Evolutionary conservation across 306 rosid species (phyloP).

Genomic region (Trifolium fragiferum): DNA sequence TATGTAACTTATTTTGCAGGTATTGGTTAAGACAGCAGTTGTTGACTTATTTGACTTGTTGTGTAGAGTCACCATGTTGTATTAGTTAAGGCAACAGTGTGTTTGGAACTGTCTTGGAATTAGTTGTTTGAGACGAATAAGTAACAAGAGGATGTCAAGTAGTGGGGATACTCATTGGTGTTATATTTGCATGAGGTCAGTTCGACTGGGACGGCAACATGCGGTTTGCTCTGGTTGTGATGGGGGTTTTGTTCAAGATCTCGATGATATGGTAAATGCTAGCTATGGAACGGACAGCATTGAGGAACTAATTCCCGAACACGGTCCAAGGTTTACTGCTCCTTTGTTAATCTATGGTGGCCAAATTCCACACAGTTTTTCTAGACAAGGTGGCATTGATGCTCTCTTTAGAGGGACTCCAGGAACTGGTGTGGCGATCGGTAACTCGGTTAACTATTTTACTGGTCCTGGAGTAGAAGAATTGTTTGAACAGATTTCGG

Average conservation of each 20-base stretch:
- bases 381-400: constrained; percentile 66
- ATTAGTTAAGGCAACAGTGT: constrained; percentile 35
- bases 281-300: constrained; percentile 46
- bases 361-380: constrained; percentile 63
- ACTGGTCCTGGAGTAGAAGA: constrained; percentile 83
- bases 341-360: constrained; percentile 74
- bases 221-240: constrained; percentile 58
- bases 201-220: constrained; percentile 53
- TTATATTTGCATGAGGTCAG: constrained; percentile 55
- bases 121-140: constrained; percentile 28
- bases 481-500: constrained; percentile 75
- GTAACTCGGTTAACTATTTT: constrained; percentile 73
- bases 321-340: constrained; percentile 44
- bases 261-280: constrained; percentile 52
- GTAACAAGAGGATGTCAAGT: constrained; percentile 63
- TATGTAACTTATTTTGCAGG: constrained; percentile 42
- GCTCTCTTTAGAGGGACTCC: constrained; percentile 70
- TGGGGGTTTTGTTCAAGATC: constrained; percentile 73
- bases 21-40: constrained; percentile 21
- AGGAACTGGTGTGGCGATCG: constrained; percentile 62
- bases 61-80: constrained; percentile 29
- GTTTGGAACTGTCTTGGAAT: constrained; percentile 35
- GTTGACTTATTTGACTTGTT: too few relatives aligned
- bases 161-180: constrained; percentile 76
- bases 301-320: constrained; percentile 54